These are phyloP conservation scores for Rhodotorula glutinis DNA, from an alignment of 1,284 basidiomycete genomes.

Conservation along the genomic window DNA sequence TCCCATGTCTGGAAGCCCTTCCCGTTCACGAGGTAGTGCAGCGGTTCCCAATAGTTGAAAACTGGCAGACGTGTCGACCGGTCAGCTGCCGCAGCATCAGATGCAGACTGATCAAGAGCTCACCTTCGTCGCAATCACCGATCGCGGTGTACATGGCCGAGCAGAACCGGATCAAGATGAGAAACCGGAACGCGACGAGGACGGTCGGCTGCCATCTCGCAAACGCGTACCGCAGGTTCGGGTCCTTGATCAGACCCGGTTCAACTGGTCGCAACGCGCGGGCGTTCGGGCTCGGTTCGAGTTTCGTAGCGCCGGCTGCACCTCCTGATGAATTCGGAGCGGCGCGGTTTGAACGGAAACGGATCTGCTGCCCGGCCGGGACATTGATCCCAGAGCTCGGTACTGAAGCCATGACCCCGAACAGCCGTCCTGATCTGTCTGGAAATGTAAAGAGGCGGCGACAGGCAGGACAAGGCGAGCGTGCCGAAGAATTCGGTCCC, in stretches of 20 bases:
- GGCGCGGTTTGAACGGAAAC: conserved; percentile 20
- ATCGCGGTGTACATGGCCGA: conserved; percentile 87
- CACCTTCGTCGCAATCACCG: conserved; percentile 97
- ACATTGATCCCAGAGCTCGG: conserved; percentile 30
- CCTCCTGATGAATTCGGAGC: background rate
- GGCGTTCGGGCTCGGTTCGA: conserved; percentile 16
- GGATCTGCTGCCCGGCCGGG: conserved; percentile 34
- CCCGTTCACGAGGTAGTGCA: conserved; percentile 67
- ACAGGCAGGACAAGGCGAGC: too few relatives aligned
- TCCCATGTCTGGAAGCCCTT: conserved; percentile 97
- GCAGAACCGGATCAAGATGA: conserved; percentile 76
- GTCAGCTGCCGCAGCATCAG: background rate
- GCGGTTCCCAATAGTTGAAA: conserved; percentile 98
- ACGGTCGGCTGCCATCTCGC: conserved; percentile 80
- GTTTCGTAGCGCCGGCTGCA: background rate
- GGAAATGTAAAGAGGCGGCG: too few relatives aligned
- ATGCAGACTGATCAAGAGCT: conserved; percentile 25
- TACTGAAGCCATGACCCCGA: background rate
- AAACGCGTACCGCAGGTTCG: conserved; percentile 46
- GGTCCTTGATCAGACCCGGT: conserved; percentile 33
- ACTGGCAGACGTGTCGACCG: conserved; percentile 57
- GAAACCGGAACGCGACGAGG: conserved; percentile 73
- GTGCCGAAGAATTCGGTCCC: too few relatives aligned
- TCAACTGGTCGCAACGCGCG: conserved; percentile 22
- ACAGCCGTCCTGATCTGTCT: too few relatives aligned